Evolutionary conservation across 1,139 yeast genomes (phyloP), one percentile per base, ranked within the genome.

Genomic region (Wickerhamomyces sp.): DNA sequence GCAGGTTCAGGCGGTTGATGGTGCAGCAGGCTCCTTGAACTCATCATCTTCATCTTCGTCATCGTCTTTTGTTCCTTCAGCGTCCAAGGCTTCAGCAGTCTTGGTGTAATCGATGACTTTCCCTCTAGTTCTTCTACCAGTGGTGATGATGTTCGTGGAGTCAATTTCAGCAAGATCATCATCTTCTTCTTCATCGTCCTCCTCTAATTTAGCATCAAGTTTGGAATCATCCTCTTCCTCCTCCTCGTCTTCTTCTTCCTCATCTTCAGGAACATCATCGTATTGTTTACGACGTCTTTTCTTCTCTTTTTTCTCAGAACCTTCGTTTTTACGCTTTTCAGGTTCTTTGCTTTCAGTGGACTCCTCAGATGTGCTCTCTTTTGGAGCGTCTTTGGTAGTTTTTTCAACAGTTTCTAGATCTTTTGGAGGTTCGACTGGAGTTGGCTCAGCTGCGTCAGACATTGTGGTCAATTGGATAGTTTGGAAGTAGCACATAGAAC

Each of bases 41-140:
- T 55, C 62, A 17, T 68, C 78, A 21, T 66, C 75, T 12, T 66
- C 76, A 6, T 65, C 74, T 24, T 64, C 78, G 12, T 60, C 68
- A 24, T 58, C 64, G 11, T 61, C 71, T 23, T 62, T 75, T 15
- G 55, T 66, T 23, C 51, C 58, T 42, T 74, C 81, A 37, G 64
- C 59, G 36, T 74, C 78, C 53, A 86, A 63, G 53, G 84, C 74
- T 45, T 75, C 84, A 20, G 88, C 86, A n/a, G 94, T 89, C 60
- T 85, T 81, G 42, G 77, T 71, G 59, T 83, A 89, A 61, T 89
- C 96, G 51, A 89, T 82, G 23, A 82, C 83, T 57, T 81, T 84
- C 16, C 96, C 95, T 49, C 96, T 76, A 11, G 96, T 87, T 66
- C 97, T 83, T 61, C 95, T 75, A 12, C 95, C 95, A 19, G 78